Evolutionary conservation across 768 basidiomycete species (phyloP).

Genomic region (Pisolithus sp.): DNA sequence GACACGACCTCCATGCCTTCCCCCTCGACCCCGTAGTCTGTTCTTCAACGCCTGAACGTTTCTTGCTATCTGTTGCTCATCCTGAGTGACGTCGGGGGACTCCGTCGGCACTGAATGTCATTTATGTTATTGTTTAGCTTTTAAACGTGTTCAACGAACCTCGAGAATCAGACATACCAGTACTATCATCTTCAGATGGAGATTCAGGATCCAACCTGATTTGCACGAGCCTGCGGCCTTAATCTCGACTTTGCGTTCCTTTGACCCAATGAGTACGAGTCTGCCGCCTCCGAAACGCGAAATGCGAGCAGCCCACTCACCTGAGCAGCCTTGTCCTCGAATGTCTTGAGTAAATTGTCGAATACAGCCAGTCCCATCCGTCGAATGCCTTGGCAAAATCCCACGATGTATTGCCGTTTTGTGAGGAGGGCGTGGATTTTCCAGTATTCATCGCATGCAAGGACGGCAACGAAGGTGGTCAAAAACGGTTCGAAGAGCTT

Average conservation of each 20-base stretch:
- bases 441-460: slow-evolving; percentile 55
- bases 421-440: slow-evolving; percentile 28
- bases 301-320: slow-evolving; percentile 28
- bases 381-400: slow-evolving; percentile 66
- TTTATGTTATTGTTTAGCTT: background rate
- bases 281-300: background rate
- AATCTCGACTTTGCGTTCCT: slow-evolving; percentile 75
- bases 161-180: slow-evolving; percentile 33
- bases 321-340: slow-evolving; percentile 72
- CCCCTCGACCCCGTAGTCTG: slow-evolving; percentile 70
- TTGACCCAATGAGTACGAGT: slow-evolving; percentile 2
- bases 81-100: slow-evolving; percentile 47
- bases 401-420: slow-evolving; percentile 42
- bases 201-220: slow-evolving; percentile 35
- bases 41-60: slow-evolving; percentile 89
- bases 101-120: slow-evolving; percentile 38
- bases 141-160: too few species aligned
- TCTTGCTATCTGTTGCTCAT: slow-evolving; percentile 87
- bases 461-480: slow-evolving; percentile 75
- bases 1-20: slow-evolving; percentile 47
- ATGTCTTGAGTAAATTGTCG: slow-evolving; percentile 62
- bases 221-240: slow-evolving; percentile 32
- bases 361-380: slow-evolving; percentile 80
- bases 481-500: slow-evolving; percentile 83
- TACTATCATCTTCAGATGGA: slow-evolving; percentile 54